Conservation (phyloP, 2,329 filamentous ascomycete genomes). For the Neonectria magnoliae region DNA sequence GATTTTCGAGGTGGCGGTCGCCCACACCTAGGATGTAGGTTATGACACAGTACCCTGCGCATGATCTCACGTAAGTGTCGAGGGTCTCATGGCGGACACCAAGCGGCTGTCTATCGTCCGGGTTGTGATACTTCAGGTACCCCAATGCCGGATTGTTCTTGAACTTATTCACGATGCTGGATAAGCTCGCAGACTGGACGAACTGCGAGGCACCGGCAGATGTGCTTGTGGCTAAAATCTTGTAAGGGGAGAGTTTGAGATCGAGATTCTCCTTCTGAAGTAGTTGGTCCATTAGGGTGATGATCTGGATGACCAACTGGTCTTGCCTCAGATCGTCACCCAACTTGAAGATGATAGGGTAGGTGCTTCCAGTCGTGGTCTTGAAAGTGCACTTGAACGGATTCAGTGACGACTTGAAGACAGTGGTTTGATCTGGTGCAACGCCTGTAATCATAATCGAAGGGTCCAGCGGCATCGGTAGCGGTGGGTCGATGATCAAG, state of each 20-base stretch:
- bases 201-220: slow-evolving; percentile 94
- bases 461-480: slow-evolving; percentile 90
- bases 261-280: slow-evolving; percentile 96
- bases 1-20: slow-evolving; percentile 94
- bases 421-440: slow-evolving; percentile 83
- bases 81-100: slow-evolving; percentile 92
- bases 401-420: slow-evolving; percentile 95
- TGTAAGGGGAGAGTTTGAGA: slow-evolving; percentile 93
- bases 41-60: slow-evolving; percentile 97
- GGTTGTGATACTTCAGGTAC: slow-evolving; percentile 90
- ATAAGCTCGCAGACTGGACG: slow-evolving; percentile 85
- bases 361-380: slow-evolving; percentile 78
- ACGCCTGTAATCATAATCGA: slow-evolving; percentile 81
- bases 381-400: slow-evolving; percentile 93
- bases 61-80: slow-evolving; percentile 95
- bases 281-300: slow-evolving; percentile 96
- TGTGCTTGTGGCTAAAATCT: slow-evolving; percentile 92
- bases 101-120: slow-evolving; percentile 81
- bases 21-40: slow-evolving; percentile 97
- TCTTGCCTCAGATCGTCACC: slow-evolving; percentile 97
- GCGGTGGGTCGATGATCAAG: slow-evolving; percentile 80
- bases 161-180: slow-evolving; percentile 85
- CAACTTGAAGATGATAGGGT: slow-evolving; percentile 96
- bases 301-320: slow-evolving; percentile 95
- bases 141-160: slow-evolving; percentile 77